Base-by-base conservation (phyloP, 495 filamentous ascomycete species). In the Penicillium manginii region DNA sequence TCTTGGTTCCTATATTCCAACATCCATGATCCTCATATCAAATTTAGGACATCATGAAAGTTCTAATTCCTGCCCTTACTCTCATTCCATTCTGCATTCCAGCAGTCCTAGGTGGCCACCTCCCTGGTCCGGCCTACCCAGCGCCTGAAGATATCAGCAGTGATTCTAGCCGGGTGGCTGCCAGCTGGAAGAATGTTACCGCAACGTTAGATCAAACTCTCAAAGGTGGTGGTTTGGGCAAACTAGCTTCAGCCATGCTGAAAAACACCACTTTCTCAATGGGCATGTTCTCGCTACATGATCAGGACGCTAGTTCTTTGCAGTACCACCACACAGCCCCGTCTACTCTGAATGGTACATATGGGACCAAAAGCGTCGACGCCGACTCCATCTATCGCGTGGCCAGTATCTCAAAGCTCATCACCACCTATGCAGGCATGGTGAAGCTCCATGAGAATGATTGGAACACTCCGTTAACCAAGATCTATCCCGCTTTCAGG, bases 381-480 rank as follows among this genome's bases (percentile, higher is more conserved):
- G 72, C 63, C 7, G 62, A 83, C 49, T 79, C 73, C 4, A 73
- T 86, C 18, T 84, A 82, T 59, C 73, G 78, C 11, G 60, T 84
- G 9, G 82, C 77, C 9, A 84, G 81, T 52, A 64, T 83, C 31
- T 79, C 79, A 0, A 86, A 86, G 55, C 66, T 84, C 18, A 73
- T 83, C 50, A 75, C 81, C 0, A 74, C 76, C 0, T 73, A 80
- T 18, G 72, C 74, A 1, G 55, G 78, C 0, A 62, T 84, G 37
- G 54, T 79, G 12, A 59, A 72, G 22, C 62, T 75, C 32, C 60
- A 61, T 6, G 56, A 61, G 1, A 65, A 75, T 4, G 73, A 76
- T 22, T 65, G 78, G 63, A 76, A 84, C 9, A 76, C 76, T 31
- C 70, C 76, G 0, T 63, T 84, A 39, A 78, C 76, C 2, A 66